Conservation (phyloP, 306 rosid genomes). For the Echinosophora koreensis region DNA sequence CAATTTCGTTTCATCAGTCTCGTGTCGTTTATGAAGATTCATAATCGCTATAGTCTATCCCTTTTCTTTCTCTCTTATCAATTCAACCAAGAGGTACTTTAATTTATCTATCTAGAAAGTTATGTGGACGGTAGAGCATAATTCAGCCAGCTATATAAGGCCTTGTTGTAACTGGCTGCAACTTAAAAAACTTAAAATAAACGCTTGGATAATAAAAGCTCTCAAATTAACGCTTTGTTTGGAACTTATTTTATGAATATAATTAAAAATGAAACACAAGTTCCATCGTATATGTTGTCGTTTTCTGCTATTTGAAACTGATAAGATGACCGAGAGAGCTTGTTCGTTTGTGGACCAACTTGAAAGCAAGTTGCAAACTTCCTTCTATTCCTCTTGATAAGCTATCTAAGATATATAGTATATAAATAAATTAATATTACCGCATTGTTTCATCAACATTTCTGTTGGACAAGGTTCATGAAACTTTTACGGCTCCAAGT, state of each 20-base stretch:
- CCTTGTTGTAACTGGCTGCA: constrained; percentile 38
- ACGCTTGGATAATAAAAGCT: constrained; percentile 15
- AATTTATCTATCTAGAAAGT: no score
- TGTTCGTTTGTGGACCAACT: constrained; percentile 34
- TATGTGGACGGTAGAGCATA: constrained; percentile 9
- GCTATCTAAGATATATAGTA: constrained; percentile 22
- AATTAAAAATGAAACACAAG: constrained; percentile 34
- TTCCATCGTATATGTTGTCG: constrained; percentile 43
- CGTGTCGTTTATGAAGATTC: constrained; percentile 37
- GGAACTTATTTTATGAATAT: constrained; percentile 30
- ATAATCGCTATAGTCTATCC: neutral
- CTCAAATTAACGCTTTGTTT: constrained; percentile 20
- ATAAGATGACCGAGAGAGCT: constrained; percentile 22
- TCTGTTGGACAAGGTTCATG: constrained; percentile 30
- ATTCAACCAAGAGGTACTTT: neutral
- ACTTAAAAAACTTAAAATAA: neutral
- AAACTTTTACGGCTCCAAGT: constrained; percentile 44
- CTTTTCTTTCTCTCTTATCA: neutral
- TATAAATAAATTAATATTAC: neutral
- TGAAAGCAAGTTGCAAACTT: constrained; percentile 7
- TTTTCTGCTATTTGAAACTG: constrained; percentile 39
- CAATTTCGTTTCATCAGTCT: neutral
- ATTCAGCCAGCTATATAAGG: neutral
- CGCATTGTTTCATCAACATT: neutral
- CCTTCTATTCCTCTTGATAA: constrained; percentile 41